Evolutionary conservation across 495 filamentous ascomycete genomes (phyloP).

Genomic region (Jackrogersella minutella): DNA sequence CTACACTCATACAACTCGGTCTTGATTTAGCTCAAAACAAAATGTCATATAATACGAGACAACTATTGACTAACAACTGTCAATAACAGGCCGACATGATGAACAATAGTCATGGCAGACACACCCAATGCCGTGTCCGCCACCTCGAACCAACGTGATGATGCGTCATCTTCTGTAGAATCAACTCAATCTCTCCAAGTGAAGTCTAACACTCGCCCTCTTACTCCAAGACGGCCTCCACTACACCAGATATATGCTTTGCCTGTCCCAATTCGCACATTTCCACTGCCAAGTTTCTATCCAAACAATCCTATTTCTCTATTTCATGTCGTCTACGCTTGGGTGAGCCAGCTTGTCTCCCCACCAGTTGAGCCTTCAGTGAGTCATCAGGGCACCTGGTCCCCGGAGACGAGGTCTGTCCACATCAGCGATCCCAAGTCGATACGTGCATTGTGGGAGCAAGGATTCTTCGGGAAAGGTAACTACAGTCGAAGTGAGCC

Average conservation of each 20-base stretch:
- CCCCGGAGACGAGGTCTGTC: conserved; percentile 77
- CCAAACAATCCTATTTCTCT: conserved; percentile 92
- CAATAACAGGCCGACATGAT: conserved; percentile 50
- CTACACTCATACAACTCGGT: background rate
- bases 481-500: conserved; percentile 92
- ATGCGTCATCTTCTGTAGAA: conserved; percentile 15
- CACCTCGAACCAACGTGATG: conserved; percentile 29
- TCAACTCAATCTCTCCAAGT: conserved; percentile 18
- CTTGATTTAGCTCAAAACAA: background rate
- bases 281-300: conserved; percentile 85
- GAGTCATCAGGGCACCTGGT: conserved; percentile 77
- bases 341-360: conserved; percentile 74
- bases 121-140: conserved; percentile 37
- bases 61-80: conserved; percentile 34
- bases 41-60: background rate
- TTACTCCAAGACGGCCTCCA: conserved; percentile 47
- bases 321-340: conserved; percentile 77
- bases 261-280: conserved; percentile 78
- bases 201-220: conserved; percentile 26
- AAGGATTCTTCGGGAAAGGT: conserved; percentile 96
- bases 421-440: conserved; percentile 81
- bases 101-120: conserved; percentile 50
- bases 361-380: conserved; percentile 71
- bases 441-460: conserved; percentile 87
- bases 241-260: conserved; percentile 77